phyloP scores from a whole-genome alignment of 768 basidiomycete species.

The Hebeloma cylindrosporum region DNA sequence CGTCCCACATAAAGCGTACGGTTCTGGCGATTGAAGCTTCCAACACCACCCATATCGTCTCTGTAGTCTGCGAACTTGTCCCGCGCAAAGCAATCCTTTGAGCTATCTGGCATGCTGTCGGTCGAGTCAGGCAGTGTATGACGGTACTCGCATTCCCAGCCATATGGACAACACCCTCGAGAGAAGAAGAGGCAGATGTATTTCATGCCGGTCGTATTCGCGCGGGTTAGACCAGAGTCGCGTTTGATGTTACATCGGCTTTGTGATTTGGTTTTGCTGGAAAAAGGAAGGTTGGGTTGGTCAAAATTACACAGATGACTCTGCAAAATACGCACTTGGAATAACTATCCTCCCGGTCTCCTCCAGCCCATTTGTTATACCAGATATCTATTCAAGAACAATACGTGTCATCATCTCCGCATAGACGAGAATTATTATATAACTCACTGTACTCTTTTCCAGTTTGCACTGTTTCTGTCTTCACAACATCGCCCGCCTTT shows the following conservation, averaged over 20 bases:
- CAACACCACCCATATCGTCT: conserved; percentile 99
- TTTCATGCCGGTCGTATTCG: conserved; percentile 89
- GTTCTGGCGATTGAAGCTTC: conserved; percentile 93
- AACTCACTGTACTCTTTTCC: conserved; percentile 94
- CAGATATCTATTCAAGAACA: conserved; percentile 69
- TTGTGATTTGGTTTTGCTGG: conserved; percentile 90
- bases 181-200: conserved; percentile 96
- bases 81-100: conserved; percentile 95
- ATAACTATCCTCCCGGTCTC: conserved; percentile 94
- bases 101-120: conserved; percentile 78
- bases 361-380: conserved; percentile 99
- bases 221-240: conserved; percentile 92
- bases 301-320: conserved; percentile 2
- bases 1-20: conserved; percentile 92
- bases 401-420: neutral
- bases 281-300: conserved; percentile 8
- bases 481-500: conserved; percentile 85
- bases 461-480: conserved; percentile 84
- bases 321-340: conserved; percentile 69
- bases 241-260: conserved; percentile 85
- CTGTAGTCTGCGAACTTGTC: conserved; percentile 97
- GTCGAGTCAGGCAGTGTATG: conserved; percentile 80
- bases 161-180: conserved; percentile 96
- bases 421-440: neutral
- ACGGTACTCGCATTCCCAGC: conserved; percentile 96